Base-by-base conservation (phyloP, 805 yeast species). In the Maudiozyma saulgeensis region DNA sequence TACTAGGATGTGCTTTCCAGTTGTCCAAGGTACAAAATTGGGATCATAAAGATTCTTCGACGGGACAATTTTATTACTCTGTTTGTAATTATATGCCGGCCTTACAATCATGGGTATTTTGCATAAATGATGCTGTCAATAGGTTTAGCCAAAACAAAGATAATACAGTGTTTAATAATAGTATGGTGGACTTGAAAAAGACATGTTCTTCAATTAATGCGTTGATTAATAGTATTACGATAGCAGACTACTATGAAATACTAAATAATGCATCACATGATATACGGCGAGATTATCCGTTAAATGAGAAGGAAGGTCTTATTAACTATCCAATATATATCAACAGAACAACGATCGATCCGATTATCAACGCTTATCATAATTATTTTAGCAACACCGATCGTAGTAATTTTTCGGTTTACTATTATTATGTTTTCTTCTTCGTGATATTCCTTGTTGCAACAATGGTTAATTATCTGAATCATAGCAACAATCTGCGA, bases 31-130 rank as follows among this genome's bases (percentile, higher is more conserved):
- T 56, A 12, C 18, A 44, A 9, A 28, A 19, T 11, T 60, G 63
- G 63, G 56, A 52, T 19, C 52, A 45, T 41, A 49, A 50, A 4
- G 45, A 43, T 11, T 50, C 48, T 9, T 40, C 32, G 19, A n/a
- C 18, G 1, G 35, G 37, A 2, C 37, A 31, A 28, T 59, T 54
- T 42, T 59, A 55, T 42, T 45, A 53, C 9, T 39, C 58, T 18
- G 18, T 57, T 6, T 60, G 64, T 31, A 51, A 39, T 19, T 60
- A 57, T 44, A 47, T 48, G 32, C 62, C 62, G 6, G 62, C 64
- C 2, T 51, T 59, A 26, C 57, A 52, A 31, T 52, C 61, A 6
- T 59, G 61, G 62, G 37, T 57, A 4, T 32, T 49, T 12, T 60
- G 64, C 42, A 53, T 57, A 15, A 44, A 48, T 37, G 59, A 59